Evolutionary conservation across 306 rosid genomes (phyloP).

Genomic region (Medicago ruthenica): DNA sequence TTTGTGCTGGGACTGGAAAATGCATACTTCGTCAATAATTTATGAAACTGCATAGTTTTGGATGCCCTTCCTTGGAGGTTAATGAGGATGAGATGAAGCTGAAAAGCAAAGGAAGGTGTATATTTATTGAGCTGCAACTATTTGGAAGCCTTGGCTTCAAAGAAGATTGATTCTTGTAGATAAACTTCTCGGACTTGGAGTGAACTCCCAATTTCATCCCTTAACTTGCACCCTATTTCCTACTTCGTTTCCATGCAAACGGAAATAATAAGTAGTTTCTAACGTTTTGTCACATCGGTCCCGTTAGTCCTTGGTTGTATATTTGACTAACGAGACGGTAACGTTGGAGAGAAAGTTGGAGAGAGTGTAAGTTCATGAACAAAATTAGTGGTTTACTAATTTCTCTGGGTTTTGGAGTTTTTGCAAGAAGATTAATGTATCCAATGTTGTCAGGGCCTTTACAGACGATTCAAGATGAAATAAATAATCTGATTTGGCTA

Average conservation of each 20-base stretch:
- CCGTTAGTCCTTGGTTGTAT: too few species aligned
- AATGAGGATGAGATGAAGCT: background rate
- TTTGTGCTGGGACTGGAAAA: slow-evolving; percentile 80
- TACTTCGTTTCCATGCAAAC: background rate
- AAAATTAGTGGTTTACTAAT: too few species aligned
- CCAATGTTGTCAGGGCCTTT: too few species aligned
- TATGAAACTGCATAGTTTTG: background rate
- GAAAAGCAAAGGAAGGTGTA: slow-evolving; percentile 32
- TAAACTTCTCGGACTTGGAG: background rate
- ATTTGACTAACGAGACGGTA: too few species aligned
- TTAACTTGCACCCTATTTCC: background rate
- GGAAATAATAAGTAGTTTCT: too few species aligned
- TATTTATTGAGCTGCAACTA: slow-evolving; percentile 27
- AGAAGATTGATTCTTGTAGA: background rate
- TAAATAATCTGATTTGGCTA: slow-evolving; percentile 23
- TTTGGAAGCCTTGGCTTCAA: slow-evolving; percentile 17
- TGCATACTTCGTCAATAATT: background rate
- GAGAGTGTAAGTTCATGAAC: too few species aligned
- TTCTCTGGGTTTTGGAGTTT: too few species aligned
- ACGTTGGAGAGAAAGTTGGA: too few species aligned
- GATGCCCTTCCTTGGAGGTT: background rate
- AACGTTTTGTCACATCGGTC: too few species aligned
- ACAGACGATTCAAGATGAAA: too few species aligned
- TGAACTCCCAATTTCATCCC: background rate
- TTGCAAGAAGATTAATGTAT: too few species aligned